Percentiles rank a stretch among this genome's conserved stretches.
These are phyloP conservation scores for Fusarium anguioides DNA, from an alignment of 2,329 filamentous ascomycete genomes.

Conservation along the genomic window DNA sequence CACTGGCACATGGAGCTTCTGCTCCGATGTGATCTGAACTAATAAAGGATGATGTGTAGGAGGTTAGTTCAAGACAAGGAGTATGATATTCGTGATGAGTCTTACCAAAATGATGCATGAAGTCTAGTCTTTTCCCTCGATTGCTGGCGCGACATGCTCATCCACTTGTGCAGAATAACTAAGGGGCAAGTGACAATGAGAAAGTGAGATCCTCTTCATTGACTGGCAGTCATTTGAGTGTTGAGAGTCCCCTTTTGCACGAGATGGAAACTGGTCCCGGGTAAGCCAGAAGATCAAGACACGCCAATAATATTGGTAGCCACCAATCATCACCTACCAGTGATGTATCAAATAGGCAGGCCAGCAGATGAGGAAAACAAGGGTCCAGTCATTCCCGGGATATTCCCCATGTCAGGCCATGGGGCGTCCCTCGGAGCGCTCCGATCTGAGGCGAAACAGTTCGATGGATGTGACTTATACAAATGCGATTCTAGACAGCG, in stretches of 20 bases:
- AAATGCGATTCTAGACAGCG: constrained; percentile 12
- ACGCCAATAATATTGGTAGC: neutral
- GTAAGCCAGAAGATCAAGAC: neutral
- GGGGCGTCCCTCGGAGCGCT: constrained; percentile 24
- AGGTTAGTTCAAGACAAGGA: neutral
- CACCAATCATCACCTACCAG: neutral
- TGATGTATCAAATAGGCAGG: too few species aligned
- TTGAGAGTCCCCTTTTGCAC: neutral
- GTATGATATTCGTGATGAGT: neutral
- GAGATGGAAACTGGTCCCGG: neutral
- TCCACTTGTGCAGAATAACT: neutral
- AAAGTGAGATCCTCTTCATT: neutral
- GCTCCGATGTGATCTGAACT: neutral
- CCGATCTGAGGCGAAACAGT: constrained; percentile 23
- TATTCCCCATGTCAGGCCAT: constrained; percentile 24
- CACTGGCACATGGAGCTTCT: neutral
- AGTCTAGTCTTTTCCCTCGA: neutral
- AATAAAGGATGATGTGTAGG: neutral
- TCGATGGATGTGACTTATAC: constrained; percentile 1
- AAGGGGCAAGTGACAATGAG: accelerated
- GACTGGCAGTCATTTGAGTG: neutral
- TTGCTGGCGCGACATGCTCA: neutral
- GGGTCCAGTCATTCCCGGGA: constrained; percentile 4
- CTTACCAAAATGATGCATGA: neutral
- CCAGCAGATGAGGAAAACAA: neutral